Percentiles rank a stretch among this genome's conserved stretches.
Evolutionary conservation across 345 rosid species (phyloP).

Genomic region (Theobroma cacao): DNA sequence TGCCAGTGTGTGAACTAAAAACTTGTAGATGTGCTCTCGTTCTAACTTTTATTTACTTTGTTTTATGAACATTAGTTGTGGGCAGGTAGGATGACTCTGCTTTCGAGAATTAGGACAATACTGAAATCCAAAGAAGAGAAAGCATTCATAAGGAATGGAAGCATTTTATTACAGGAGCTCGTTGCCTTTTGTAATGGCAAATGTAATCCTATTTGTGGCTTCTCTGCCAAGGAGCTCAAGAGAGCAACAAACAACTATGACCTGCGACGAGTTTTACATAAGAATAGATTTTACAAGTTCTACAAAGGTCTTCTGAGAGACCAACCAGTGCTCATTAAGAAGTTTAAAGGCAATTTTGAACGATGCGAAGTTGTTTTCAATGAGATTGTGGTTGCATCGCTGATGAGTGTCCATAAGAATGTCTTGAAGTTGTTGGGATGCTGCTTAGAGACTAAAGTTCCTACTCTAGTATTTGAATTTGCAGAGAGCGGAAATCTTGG

Average conservation of each 20-base stretch:
- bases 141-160: too few species aligned
- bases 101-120: too few species aligned
- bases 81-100: too few species aligned
- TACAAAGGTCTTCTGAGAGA: background rate
- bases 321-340: slow-evolving; percentile 1
- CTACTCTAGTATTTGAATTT: background rate
- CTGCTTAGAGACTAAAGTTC: slow-evolving; percentile 3
- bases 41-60: too few species aligned
- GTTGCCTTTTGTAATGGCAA: too few species aligned
- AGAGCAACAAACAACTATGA: slow-evolving; percentile 11
- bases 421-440: background rate
- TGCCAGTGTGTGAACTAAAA: too few species aligned
- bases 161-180: too few species aligned
- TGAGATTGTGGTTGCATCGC: background rate
- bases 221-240: slow-evolving; percentile 19
- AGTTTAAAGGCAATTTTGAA: background rate
- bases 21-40: too few species aligned
- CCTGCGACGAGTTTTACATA: background rate
- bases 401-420: slow-evolving; percentile 1
- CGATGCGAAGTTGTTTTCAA: background rate
- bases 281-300: background rate
- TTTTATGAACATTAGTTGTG: too few species aligned
- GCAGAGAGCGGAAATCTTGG: background rate
- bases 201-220: background rate
- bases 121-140: too few species aligned